phyloP scores from a whole-genome alignment of 345 rosid genomes.

The Euphorbia lathyris region DNA sequence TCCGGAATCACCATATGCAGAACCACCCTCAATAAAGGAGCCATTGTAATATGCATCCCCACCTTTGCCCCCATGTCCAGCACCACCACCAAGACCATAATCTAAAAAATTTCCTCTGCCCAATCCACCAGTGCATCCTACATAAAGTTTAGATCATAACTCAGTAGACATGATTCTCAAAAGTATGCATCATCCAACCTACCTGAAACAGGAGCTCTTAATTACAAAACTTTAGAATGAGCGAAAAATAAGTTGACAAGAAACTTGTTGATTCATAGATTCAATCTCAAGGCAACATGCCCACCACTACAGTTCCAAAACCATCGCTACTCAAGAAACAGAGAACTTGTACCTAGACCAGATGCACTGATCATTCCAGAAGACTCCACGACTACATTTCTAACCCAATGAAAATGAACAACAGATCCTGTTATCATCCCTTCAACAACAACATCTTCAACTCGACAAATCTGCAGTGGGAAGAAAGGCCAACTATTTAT shows the following conservation, averaged over 20 bases:
- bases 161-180: conserved; percentile 2
- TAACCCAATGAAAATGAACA: conserved; percentile 65
- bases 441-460: conserved; percentile 51
- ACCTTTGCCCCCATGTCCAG: conserved; percentile 95
- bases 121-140: conserved; percentile 88
- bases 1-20: conserved; percentile 69
- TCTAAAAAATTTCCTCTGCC: conserved; percentile 68
- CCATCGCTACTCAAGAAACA: background rate
- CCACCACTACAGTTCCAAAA: background rate
- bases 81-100: conserved; percentile 83
- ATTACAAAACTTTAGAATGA: background rate
- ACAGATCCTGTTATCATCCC: conserved; percentile 59
- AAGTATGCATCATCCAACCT: background rate
- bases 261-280: background rate
- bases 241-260: background rate
- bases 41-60: conserved; percentile 80
- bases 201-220: background rate
- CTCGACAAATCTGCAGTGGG: conserved; percentile 60
- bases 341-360: conserved; percentile 45
- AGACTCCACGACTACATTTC: conserved; percentile 40
- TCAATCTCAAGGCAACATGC: background rate
- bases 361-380: conserved; percentile 51
- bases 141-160: conserved; percentile 19
- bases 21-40: conserved; percentile 65
- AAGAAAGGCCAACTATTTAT: conserved; percentile 11